Base-by-base conservation (phyloP, 495 filamentous ascomycete genomes). In the Penicillium paxilli region DNA sequence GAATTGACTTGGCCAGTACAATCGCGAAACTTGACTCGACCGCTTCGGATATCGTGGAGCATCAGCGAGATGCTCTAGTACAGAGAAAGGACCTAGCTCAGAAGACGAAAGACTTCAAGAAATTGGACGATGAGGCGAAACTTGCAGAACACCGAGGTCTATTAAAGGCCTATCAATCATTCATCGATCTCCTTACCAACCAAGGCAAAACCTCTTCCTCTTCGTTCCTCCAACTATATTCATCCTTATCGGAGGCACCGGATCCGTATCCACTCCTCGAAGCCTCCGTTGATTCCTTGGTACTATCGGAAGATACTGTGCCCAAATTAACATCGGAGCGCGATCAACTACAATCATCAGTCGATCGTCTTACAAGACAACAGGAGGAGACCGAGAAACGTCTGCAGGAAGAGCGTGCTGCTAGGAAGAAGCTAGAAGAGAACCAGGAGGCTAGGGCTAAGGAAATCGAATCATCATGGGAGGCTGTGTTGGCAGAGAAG, bases 41-140 rank as follows among this genome's bases (percentile, higher is more conserved):
- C 10, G 92, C 94, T 5, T 91, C 91, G 3, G 95, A 99, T 61
- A 91, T 99, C 44, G 90, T 98, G 37, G 76, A 87, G 35, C 88
- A 91, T 63, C 94, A 99, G 65, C 84, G 91, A 57, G 95, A 97
- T 70, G 86, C 92, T 17, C 85, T 96, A 9, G 85, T 96, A 12
- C 92, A 97, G 66, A 83, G 94, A 42, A 99, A 99, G 64, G 94
- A 99, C 48, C 80, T 99, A 16, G 94, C 94, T 14, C 92, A 96
- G 70, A 98, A 96, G 76, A 99, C 94, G 3, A 99, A 98, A 66
- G 94, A 98, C 67, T 99, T 96, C 61, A 77, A 91, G 57, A 99
- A 97, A 69, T 81, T 96, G 3, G 94, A 98, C 50, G 95, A 99
- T 76, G 80, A 89, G 10, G 84, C 82, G 32, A 98, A 97, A 70